Base-by-base conservation (phyloP, 441 rosid species). In the Gossypium armourianum region DNA sequence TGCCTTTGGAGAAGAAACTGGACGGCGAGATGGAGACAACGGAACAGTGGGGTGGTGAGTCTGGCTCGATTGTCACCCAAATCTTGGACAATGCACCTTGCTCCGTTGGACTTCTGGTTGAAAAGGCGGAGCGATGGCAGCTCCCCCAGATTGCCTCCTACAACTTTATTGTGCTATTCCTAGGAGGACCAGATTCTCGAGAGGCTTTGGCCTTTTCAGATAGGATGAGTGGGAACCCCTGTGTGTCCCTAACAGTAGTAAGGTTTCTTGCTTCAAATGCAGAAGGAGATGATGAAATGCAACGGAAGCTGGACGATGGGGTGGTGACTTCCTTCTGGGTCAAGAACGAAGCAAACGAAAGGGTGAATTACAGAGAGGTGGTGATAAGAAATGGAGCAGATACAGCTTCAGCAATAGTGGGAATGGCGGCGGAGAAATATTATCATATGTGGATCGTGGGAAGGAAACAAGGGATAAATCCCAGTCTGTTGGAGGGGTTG, bases 271-370 rank as follows among this genome's bases (percentile, higher is more conserved):
- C 92, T 1, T 7, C 45, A 4, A 83, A 89, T 73, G 72, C 76
- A 8, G 83, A 79, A 76, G 88, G 90, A 23, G 90, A 88, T 4
- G 73, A 85, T 12, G 89, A 80, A 70, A 75, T 81, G 70, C 95
- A 90, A 81, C 86, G 84, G 81, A 93, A 87, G 75, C 83, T 90
- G 6, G 92, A 90, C 57, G 94, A 91, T 73, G 92, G 96, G 10
- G 77, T 83, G 26, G 88, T 89, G 15, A 86, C 91, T 0, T 87
- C 87, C 85, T 91, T 93, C 20, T 85, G 91, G 96, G 88, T 85
- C 55, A 87, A 83, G 66, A 90, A 88, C 52, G 96, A 86, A 63
- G 5, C 67, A 6, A 88, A 88, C 4, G 72, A 78, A 4, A 78
- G 8, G 56, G 90, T 89, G 47, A 61, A 23, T 7, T 93, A 87